Base-by-base conservation (phyloP, 2,329 filamentous ascomycete species). In the Alternaria rosae region DNA sequence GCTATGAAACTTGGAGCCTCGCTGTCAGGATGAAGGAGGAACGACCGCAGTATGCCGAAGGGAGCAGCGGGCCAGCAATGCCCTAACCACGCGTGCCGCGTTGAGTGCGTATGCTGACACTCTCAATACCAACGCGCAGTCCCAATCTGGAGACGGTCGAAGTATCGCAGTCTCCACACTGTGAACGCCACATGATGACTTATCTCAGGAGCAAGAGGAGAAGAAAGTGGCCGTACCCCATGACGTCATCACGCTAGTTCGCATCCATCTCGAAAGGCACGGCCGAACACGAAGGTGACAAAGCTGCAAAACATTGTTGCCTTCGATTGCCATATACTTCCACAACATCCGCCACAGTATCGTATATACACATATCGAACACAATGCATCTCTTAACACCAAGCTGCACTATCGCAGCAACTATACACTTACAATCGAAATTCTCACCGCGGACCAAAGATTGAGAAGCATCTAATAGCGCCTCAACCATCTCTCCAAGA, bases 241-340 rank as follows among this genome's bases (percentile, higher is more conserved):
- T 54, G 52, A 54, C 41, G 13, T 54, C 52, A 44, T 20, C 25
- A n/a, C 41, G 23, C 41, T 54, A 54, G 38, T 6, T 6, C 17
- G 23, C 52, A 54, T 32, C 13, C 52, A 54, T 32, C 13, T 44
- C 12, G 35, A 23, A 17, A 35, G 13, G 28, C 30, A 25, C 12
- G 47, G 30, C 28, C 28, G 12, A 38, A 4, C 13, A 20, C 13
- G 43, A 45, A 45, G 47, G 47, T 51, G 20, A 51, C 28, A 51
- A 51, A 51, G 47, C 47, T 11, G 47, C 20, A 51, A 42, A 57
- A 51, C 17, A 45, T 23, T 17, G 54, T 50, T 57, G 54, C 54
- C 54, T 57, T 11, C 0, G 23, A 41, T 42, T 42, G 17, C 54
- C 32, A 42, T 17, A 42, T 23, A 32, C 32, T 41, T 51, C 44